Evolutionary conservation across 2,329 filamentous ascomycete genomes (phyloP).

Genomic region (Botrytis medusae): DNA sequence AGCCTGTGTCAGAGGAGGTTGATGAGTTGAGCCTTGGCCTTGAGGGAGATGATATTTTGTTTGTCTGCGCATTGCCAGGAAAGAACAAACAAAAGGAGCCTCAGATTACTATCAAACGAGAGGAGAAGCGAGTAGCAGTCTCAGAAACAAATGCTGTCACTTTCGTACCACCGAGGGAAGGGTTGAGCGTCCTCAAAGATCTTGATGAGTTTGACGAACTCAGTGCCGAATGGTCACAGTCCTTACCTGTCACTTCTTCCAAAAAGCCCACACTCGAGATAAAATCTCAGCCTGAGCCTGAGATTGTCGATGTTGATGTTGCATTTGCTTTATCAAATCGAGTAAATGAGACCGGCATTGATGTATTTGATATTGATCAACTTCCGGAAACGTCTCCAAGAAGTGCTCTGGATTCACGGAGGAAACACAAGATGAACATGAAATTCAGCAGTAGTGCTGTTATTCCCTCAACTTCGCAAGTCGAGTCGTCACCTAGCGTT

Average conservation of each 20-base stretch:
- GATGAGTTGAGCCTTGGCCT: conserved; percentile 35
- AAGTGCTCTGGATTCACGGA: conserved; percentile 13
- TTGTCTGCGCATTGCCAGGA: conserved; percentile 29
- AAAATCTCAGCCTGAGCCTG: neutral
- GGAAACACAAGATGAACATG: neutral
- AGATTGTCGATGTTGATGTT: neutral
- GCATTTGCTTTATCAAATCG: neutral
- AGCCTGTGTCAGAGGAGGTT: conserved; percentile 28
- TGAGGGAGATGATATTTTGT: conserved; percentile 30
- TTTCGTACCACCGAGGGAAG: neutral
- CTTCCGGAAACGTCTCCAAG: conserved; percentile 18
- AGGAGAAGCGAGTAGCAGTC: neutral
- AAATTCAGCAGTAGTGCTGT: conserved; percentile 9
- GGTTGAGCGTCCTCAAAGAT: neutral
- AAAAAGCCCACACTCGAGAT: neutral
- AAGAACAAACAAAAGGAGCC: neutral
- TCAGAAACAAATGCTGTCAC: neutral
- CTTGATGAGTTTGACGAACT: conserved; percentile 21
- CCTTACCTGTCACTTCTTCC: neutral
- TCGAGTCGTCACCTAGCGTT: conserved; percentile 1
- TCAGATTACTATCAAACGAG: neutral
- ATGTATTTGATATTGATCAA: conserved; percentile 13
- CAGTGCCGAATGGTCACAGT: conserved; percentile 10
- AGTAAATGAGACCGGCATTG: neutral
- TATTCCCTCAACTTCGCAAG: conserved; percentile 16